A percentile compares a stretch with the other conserved stretches of the same genome.
Evolutionary conservation across 164 flowering plant genomes (phyloP).

Genomic region (Kingdonia uniflora): DNA sequence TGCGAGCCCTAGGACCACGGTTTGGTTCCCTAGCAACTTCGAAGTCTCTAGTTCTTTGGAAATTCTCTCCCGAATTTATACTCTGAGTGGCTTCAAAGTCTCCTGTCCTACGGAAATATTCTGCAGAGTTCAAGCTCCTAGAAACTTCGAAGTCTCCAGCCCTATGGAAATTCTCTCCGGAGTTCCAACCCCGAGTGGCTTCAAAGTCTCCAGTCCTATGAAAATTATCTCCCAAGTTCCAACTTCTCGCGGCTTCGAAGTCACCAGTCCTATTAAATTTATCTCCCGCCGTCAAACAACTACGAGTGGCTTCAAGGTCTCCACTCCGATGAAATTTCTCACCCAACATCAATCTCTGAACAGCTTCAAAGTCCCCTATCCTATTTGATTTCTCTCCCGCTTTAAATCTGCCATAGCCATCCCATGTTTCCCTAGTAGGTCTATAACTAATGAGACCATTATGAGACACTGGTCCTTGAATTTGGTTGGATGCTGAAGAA

Average conservation of each 20-base stretch:
- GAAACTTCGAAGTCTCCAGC: neutral
- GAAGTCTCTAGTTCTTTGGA: constrained; percentile 2
- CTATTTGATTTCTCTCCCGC: constrained; percentile 18
- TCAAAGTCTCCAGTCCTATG: too few species aligned
- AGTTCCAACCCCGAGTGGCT: too few species aligned
- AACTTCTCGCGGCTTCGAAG: too few species aligned
- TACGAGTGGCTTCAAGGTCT: neutral
- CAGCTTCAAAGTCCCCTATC: constrained; percentile 18
- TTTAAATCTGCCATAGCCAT: constrained; percentile 22
- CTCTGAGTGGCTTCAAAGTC: too few species aligned
- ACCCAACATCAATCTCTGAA: neutral
- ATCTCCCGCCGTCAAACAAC: too few species aligned
- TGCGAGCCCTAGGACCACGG: constrained; percentile 60
- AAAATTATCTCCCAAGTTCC: too few species aligned
- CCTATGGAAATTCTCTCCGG: constrained; percentile 1
- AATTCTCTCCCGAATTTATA: constrained; percentile 14
- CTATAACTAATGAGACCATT: constrained; percentile 20
- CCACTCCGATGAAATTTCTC: constrained; percentile 15
- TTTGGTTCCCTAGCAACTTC: constrained; percentile 7
- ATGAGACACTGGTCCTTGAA: constrained; percentile 17
- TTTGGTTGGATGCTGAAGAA: constrained; percentile 23
- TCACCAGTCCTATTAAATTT: too few species aligned
- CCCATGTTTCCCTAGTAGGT: constrained; percentile 21
- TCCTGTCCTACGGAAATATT: neutral
- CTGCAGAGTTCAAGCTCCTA: neutral